Base-by-base conservation (phyloP, 2,329 filamentous ascomycete genomes). In the Pseudocercospora fijiensis region DNA sequence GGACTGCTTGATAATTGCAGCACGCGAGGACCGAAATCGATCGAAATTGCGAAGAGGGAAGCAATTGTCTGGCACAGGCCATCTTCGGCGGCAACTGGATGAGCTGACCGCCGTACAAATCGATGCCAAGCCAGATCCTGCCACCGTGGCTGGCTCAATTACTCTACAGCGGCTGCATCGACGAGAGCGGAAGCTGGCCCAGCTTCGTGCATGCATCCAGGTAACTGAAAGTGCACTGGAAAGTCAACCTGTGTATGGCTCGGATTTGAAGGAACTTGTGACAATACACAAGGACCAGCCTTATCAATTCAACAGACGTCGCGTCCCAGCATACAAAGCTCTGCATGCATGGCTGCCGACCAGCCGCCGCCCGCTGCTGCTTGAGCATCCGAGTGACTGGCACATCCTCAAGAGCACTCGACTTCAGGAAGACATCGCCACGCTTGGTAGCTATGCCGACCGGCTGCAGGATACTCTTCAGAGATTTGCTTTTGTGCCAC, bases 401-500 rank as follows among this genome's bases (percentile, higher is more conserved):
- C 64, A 63, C 33, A 30, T 72, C 1, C 58, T 66, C 24, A 57
- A 66, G 28, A 67, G 57, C 22, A 71, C 68, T 1, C 52, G 45
- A 4, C 61, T 75, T 9, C 72, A 76, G 57, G 63, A 62, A 30
- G 71, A 72, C 51, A 47, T 74, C n/a, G 86, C 88, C 18, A 92
- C 88, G 0, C 76, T 96, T 0, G 84, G 89, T 45, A 85, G 91
- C 71, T 88, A 92, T 24, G 88, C 92, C 1, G 84, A 87, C 58
- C 82, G 83, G 13, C 83, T 96, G 77, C 88, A 94, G 71, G 87
- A 86, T 0, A 88, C 85, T 2, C 88, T 99, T 59, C 87, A 90
- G 67, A 91, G 94, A 74, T 99, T 97, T 72, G 91, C 90, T 0
- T 99, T 94, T 71, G 88, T 96, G 33, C 98, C 95, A 0, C 95